A percentile compares a stretch with the other conserved stretches of the same genome.
phyloP scores from a whole-genome alignment of 805 yeast genomes.

The Candida parachauliodes region DNA sequence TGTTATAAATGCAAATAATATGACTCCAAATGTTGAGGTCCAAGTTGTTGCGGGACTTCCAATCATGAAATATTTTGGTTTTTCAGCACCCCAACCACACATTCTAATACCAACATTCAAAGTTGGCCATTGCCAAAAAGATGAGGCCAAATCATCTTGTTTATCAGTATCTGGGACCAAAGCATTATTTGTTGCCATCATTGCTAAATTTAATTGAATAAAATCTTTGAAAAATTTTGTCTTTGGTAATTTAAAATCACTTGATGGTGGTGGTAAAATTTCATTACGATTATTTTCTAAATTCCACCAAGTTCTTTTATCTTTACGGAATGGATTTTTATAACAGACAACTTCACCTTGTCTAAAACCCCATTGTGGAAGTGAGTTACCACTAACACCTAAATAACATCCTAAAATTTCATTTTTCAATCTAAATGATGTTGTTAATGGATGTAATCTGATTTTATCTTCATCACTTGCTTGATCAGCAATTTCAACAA shows the following conservation, averaged over 20 bases:
- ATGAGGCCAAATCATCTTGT: slow-evolving; percentile 65
- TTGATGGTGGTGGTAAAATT: slow-evolving; percentile 56
- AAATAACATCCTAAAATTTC: slow-evolving; percentile 74
- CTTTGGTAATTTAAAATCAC: slow-evolving; percentile 63
- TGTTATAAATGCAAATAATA: slow-evolving; percentile 49
- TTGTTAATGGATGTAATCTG: slow-evolving; percentile 72
- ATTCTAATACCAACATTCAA: slow-evolving; percentile 66
- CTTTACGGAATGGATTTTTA: slow-evolving; percentile 62
- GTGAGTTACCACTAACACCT: slow-evolving; percentile 72
- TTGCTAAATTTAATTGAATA: slow-evolving; percentile 67
- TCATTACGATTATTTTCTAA: slow-evolving; percentile 67
- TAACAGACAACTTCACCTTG: slow-evolving; percentile 94
- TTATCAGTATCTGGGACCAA: slow-evolving; percentile 73
- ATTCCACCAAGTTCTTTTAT: slow-evolving; percentile 88
- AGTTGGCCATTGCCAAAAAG: slow-evolving; percentile 85
- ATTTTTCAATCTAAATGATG: slow-evolving; percentile 75
- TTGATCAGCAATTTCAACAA: slow-evolving; percentile 64
- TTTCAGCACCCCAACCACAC: slow-evolving; percentile 64
- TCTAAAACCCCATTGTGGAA: slow-evolving; percentile 97
- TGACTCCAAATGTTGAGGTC: slow-evolving; percentile 61
- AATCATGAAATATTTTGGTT: slow-evolving; percentile 59
- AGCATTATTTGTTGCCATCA: slow-evolving; percentile 84
- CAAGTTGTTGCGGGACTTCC: slow-evolving; percentile 71
- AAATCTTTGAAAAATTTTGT: slow-evolving; percentile 72
- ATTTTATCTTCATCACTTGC: slow-evolving; percentile 47